Percentiles rank a stretch among this genome's conserved stretches.
These are phyloP conservation scores for Cutaneotrichosporon spelunceum DNA, from an alignment of 1,284 basidiomycete species.

Conservation along the genomic window DNA sequence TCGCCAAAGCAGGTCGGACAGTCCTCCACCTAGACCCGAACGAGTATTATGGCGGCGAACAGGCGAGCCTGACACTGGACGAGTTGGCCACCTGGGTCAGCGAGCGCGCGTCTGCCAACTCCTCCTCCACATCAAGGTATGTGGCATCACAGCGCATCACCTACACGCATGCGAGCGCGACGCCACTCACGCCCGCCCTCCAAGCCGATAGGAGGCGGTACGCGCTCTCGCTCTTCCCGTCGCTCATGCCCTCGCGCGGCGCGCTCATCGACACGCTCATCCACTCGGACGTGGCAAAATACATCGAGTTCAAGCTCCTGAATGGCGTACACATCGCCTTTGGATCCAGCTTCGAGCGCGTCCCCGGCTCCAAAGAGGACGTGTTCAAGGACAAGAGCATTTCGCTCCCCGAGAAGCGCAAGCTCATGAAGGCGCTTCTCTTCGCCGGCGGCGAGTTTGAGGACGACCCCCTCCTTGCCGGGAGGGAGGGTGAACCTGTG, in stretches of 20 bases:
- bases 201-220: constrained; percentile 69
- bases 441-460: constrained; percentile 76
- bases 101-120: constrained; percentile 16
- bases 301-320: constrained; percentile 85
- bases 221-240: constrained; percentile 76
- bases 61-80: constrained; percentile 76
- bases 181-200: constrained; percentile 53
- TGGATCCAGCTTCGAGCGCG: constrained; percentile 51
- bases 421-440: constrained; percentile 86
- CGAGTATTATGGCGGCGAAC: constrained; percentile 76
- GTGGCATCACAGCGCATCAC: background rate
- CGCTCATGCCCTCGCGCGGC: constrained; percentile 75
- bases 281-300: constrained; percentile 79
- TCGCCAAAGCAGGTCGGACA: constrained; percentile 79
- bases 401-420: constrained; percentile 77
- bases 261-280: constrained; percentile 76
- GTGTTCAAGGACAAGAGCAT: constrained; percentile 83
- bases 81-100: constrained; percentile 72
- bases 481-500: constrained; percentile 59
- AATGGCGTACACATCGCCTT: constrained; percentile 62
- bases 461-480: constrained; percentile 48
- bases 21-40: constrained; percentile 85
- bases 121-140: background rate
- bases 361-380: constrained; percentile 89
- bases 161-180: constrained; percentile 29